These are phyloP conservation scores for Paramecium pentaurelia DNA, from an alignment of 73 alveolate genomes.

Conservation along the genomic window DNA sequence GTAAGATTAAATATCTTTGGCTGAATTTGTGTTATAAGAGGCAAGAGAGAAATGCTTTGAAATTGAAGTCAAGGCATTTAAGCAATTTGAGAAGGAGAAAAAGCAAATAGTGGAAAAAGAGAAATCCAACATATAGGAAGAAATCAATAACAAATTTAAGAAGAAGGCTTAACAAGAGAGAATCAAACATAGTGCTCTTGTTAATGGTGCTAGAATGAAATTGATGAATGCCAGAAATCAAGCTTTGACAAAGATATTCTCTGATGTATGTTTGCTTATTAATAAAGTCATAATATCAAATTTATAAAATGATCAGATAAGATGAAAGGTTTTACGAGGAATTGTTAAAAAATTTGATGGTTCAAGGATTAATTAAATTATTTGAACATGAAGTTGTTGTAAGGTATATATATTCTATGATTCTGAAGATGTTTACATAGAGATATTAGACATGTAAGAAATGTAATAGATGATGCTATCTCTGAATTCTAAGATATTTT, in stretches of 20 bases:
- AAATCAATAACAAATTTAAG: neutral
- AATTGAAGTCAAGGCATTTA: slow-evolving; percentile 58
- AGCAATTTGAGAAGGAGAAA: slow-evolving; percentile 59
- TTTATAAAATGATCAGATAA: slow-evolving; percentile 28
- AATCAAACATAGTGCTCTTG: slow-evolving; percentile 46
- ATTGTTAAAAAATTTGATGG: slow-evolving; percentile 46
- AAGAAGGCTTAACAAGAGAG: slow-evolving; percentile 49
- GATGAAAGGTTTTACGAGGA: slow-evolving; percentile 56
- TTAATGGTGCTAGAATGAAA: slow-evolving; percentile 43
- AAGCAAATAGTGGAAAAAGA: slow-evolving; percentile 54
- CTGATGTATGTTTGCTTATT: slow-evolving; percentile 10
- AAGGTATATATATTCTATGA: neutral
- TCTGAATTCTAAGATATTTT: slow-evolving; percentile 26
- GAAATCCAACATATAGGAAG: slow-evolving; percentile 27
- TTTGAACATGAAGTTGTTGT: slow-evolving; percentile 51
- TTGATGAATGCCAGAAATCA: slow-evolving; percentile 56
- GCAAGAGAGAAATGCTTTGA: slow-evolving; percentile 63
- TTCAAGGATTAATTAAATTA: slow-evolving; percentile 56
- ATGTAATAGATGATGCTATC: slow-evolving; percentile 34
- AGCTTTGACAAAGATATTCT: slow-evolving; percentile 55
- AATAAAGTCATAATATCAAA: slow-evolving; percentile 38
- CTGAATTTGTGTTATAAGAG: slow-evolving; percentile 54
- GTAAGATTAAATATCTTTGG: slow-evolving; percentile 45
- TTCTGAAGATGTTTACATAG: slow-evolving; percentile 40
- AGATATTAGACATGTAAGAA: slow-evolving; percentile 7